These are phyloP conservation scores for Aspergillus sp. DNA, from an alignment of 2,329 filamentous ascomycete species.

Conservation along the genomic window DNA sequence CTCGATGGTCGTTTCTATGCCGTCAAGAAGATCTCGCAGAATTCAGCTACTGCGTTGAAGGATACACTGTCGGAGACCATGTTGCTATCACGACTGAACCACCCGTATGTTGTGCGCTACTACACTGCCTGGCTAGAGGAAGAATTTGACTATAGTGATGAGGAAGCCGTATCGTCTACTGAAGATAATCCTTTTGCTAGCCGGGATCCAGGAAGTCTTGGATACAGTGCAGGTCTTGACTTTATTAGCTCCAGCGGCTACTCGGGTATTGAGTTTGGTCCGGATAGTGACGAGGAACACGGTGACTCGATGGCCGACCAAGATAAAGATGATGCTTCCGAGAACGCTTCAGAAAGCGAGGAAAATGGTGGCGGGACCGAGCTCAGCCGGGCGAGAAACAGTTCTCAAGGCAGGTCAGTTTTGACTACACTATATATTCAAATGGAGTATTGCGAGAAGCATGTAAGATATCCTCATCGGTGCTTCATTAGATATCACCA, in stretches of 20 bases:
- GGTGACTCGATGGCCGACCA: slow-evolving; percentile 30
- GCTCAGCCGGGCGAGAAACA: slow-evolving; percentile 37
- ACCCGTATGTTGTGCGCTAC: slow-evolving; percentile 81
- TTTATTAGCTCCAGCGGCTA: slow-evolving; percentile 84
- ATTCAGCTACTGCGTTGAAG: slow-evolving; percentile 55
- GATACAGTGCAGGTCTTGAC: slow-evolving; percentile 69
- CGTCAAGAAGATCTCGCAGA: slow-evolving; percentile 90
- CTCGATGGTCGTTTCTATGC: slow-evolving; percentile 90
- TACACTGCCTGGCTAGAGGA: slow-evolving; percentile 94
- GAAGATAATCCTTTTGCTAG: slow-evolving; percentile 46
- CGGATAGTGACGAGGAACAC: slow-evolving; percentile 41
- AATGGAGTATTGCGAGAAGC: slow-evolving; percentile 97
- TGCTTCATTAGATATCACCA: background rate
- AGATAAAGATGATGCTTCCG: slow-evolving; percentile 16
- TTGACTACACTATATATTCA: slow-evolving; percentile 86
- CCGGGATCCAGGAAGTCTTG: slow-evolving; percentile 40
- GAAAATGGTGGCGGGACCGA: slow-evolving; percentile 25
- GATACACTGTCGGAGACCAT: slow-evolving; percentile 75
- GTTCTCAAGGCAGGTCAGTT: slow-evolving; percentile 46
- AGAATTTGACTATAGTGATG: slow-evolving; percentile 33
- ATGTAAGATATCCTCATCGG: slow-evolving; percentile 43
- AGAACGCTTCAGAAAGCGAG: slow-evolving; percentile 6
- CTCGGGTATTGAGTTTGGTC: slow-evolving; percentile 69
- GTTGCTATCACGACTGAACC: slow-evolving; percentile 82
- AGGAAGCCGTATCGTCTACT: slow-evolving; percentile 39